Conservation (phyloP, 164 flowering plant genomes). For the Vitis rupestris region DNA sequence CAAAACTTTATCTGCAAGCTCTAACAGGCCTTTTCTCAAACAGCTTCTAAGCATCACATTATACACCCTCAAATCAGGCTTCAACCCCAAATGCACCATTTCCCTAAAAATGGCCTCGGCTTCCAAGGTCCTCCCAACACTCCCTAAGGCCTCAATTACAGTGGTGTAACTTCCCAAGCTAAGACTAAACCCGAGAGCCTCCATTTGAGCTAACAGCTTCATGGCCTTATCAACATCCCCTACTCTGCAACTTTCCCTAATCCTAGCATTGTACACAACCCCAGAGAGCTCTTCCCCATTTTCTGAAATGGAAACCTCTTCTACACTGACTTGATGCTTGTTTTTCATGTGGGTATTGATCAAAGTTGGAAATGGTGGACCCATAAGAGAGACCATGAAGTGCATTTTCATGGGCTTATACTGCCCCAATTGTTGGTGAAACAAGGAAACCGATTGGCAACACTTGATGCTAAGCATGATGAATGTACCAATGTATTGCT, state of each 20-base stretch:
- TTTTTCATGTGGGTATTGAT: too few relatives aligned
- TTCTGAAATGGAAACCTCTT: background rate
- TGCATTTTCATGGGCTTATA: too few relatives aligned
- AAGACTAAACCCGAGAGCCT: conserved; percentile 52
- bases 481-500: too few relatives aligned
- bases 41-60: conserved; percentile 59
- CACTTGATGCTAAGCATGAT: too few relatives aligned
- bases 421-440: too few relatives aligned
- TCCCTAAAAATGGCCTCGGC: conserved; percentile 74
- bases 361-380: too few relatives aligned
- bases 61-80: conserved; percentile 32
- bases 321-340: too few relatives aligned
- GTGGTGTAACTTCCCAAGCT: conserved; percentile 35
- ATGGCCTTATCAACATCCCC: conserved; percentile 55
- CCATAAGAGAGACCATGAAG: too few relatives aligned
- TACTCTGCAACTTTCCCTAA: conserved; percentile 36
- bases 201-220: conserved; percentile 53
- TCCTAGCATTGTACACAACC: conserved; percentile 39
- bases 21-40: conserved; percentile 62
- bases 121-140: conserved; percentile 67
- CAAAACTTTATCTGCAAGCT: conserved; percentile 40
- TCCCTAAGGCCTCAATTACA: conserved; percentile 60
- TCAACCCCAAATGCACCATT: conserved; percentile 39
- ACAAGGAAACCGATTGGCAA: too few relatives aligned
- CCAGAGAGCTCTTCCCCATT: conserved; percentile 37